Evolutionary conservation across 345 rosid genomes (phyloP).

Genomic region (Salix udensis): DNA sequence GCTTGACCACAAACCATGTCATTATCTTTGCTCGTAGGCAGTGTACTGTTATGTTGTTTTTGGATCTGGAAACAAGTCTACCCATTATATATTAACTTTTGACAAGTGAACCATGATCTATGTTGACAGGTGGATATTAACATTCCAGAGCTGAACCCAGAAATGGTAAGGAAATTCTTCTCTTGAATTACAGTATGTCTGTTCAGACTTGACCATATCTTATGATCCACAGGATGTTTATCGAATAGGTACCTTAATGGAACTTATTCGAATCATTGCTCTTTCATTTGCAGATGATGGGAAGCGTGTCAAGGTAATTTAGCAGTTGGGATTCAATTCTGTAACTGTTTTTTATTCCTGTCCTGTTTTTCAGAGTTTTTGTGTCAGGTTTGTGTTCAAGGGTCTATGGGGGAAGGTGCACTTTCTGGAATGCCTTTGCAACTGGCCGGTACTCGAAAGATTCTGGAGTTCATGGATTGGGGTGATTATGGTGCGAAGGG

Average conservation of each 20-base stretch:
- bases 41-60: background rate
- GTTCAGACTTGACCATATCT: constrained; percentile 14
- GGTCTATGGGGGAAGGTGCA: constrained; percentile 95
- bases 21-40: background rate
- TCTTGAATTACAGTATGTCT: constrained; percentile 3
- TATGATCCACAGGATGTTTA: constrained; percentile 77
- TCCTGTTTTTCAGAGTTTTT: constrained; percentile 8
- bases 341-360: background rate
- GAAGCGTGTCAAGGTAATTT: constrained; percentile 81
- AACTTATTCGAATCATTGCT: constrained; percentile 77
- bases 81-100: background rate
- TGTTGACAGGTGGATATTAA: constrained; percentile 77
- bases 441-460: constrained; percentile 82
- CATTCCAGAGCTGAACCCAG: constrained; percentile 92
- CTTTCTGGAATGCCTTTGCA: constrained; percentile 97
- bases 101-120: constrained; percentile 5
- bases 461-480: constrained; percentile 98
- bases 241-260: constrained; percentile 94
- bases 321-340: background rate
- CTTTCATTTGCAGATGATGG: constrained; percentile 96
- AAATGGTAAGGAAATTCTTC: constrained; percentile 56
- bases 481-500: constrained; percentile 79
- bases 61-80: background rate
- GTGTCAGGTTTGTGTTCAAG: constrained; percentile 93
- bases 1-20: background rate